phyloP scores from a whole-genome alignment of 2,329 filamentous ascomycete genomes.

The Cytospora piceicola region DNA sequence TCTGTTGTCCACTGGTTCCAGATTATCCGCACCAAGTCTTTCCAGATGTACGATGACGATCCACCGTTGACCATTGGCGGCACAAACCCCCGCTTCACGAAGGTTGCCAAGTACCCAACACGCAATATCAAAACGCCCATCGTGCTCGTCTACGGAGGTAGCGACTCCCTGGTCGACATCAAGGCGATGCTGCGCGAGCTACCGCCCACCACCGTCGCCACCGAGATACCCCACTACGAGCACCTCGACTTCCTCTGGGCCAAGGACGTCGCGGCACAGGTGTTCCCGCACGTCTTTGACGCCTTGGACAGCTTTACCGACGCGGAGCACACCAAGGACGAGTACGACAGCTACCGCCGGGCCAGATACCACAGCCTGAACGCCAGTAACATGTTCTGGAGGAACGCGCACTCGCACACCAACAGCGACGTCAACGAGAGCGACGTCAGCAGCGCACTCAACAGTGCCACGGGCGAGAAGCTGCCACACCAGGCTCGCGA shows the following conservation, averaged over 20 bases:
- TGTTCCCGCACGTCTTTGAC: slow-evolving; percentile 91
- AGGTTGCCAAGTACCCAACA: slow-evolving; percentile 94
- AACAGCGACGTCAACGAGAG: slow-evolving; percentile 36
- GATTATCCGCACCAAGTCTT: slow-evolving; percentile 93
- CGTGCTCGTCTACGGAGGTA: slow-evolving; percentile 90
- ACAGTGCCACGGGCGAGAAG: slow-evolving; percentile 18
- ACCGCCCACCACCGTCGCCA: slow-evolving; percentile 81
- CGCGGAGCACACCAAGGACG: slow-evolving; percentile 60
- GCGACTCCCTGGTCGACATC: slow-evolving; percentile 93
- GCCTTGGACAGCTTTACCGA: slow-evolving; percentile 75
- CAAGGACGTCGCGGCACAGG: slow-evolving; percentile 76
- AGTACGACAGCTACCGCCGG: slow-evolving; percentile 61
- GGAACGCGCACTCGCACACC: slow-evolving; percentile 34
- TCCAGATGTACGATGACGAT: slow-evolving; percentile 99
- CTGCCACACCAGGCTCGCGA: slow-evolving; percentile 30
- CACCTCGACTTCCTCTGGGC: slow-evolving; percentile 98
- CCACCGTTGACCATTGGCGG: slow-evolving; percentile 68
- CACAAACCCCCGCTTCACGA: slow-evolving; percentile 83
- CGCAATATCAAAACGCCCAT: slow-evolving; percentile 96
- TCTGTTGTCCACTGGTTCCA: slow-evolving; percentile 99
- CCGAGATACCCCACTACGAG: slow-evolving; percentile 89
- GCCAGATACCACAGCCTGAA: slow-evolving; percentile 56
- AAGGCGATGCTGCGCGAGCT: slow-evolving; percentile 88
- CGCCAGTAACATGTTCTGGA: slow-evolving; percentile 39
- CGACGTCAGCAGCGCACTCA: slow-evolving; percentile 37